Percentiles rank a stretch among this genome's conserved stretches.
These are phyloP conservation scores for Haberlea rhodopensis DNA, from an alignment of 257 asterid genomes.

Conservation along the genomic window DNA sequence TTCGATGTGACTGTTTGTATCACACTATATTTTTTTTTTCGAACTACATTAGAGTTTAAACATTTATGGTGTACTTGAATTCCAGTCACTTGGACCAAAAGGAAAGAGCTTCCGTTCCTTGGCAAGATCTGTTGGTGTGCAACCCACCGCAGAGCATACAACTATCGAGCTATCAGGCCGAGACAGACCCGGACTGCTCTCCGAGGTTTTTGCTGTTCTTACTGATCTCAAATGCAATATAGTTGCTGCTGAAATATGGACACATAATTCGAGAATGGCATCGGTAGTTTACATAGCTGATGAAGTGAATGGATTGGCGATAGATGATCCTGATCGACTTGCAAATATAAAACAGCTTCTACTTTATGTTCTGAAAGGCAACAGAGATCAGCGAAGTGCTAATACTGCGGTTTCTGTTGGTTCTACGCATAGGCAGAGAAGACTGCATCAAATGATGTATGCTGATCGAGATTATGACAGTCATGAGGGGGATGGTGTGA, in stretches of 20 bases:
- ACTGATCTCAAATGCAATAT: constrained; percentile 71
- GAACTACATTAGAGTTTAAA: not conserved
- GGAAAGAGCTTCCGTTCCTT: constrained; percentile 47
- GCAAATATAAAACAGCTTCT: constrained; percentile 62
- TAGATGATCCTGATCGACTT: constrained; percentile 59
- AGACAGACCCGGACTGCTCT: constrained; percentile 85
- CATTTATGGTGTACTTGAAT: constrained; percentile 16
- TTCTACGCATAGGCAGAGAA: constrained; percentile 65
- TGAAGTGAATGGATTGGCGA: constrained; percentile 48
- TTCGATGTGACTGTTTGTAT: not conserved
- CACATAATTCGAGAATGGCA: constrained; percentile 88
- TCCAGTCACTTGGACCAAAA: constrained; percentile 59
- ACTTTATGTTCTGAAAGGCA: constrained; percentile 58
- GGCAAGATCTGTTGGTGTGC: constrained; percentile 66
- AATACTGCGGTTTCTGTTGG: constrained; percentile 70
- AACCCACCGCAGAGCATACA: constrained; percentile 56
- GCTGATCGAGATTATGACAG: constrained; percentile 64
- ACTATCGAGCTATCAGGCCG: constrained; percentile 71
- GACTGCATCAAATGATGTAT: constrained; percentile 87
- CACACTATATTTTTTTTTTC: not conserved
- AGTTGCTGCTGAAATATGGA: constrained; percentile 90
- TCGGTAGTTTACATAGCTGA: constrained; percentile 73
- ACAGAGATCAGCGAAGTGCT: constrained; percentile 58
- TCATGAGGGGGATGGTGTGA: constrained; percentile 15
- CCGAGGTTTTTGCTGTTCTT: constrained; percentile 80